Base-by-base conservation (phyloP, 2,329 filamentous ascomycete genomes). In the Ophiostoma angusticollis region DNA sequence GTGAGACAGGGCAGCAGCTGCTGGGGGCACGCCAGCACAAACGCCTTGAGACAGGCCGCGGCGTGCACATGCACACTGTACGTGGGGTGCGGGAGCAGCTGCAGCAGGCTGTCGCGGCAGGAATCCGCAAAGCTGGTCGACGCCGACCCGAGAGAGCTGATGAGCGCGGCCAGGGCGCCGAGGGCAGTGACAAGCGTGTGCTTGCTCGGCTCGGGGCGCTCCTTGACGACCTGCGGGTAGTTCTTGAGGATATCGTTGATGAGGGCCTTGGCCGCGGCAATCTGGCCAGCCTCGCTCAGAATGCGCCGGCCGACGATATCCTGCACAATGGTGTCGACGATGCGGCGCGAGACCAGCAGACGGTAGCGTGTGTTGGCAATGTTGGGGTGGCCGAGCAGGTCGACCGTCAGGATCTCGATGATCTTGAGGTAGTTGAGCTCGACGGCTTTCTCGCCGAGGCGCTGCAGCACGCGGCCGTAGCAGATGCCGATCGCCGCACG, bases 11-110 rank as follows among this genome's bases (percentile, higher is more conserved):
- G 84, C 5, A 96, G 65, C 6, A 98, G 72, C 54, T 96, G 89
- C 49, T 93, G 84, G 5, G 91, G 91, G 50, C 86, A 95, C 12
- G 86, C 86, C 31, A 94, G 67, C 1, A 93, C 84, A 52, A 96
- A 91, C 0, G 73, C 76, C 49, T 89, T 85, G 50, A 96, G 66
- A 53, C 86, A 94, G 44, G 83, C 74, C 5, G 91, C 84, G 1
- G 85, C 80, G 51, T 91, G 82, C 3, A 96, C 78, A 54, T 98
- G 91, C 2, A 98, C 91, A 5, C 86, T 91, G 58, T 96, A 96
- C 59, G 85, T 95, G 1, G 87, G 85, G 58, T 98, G 91, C 50
- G 93, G 84, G 19, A 96, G 65, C 6, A 94, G 84, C 56, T 95
- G 86, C 28, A 96, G 65, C 23, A 98, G 64, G 4, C 82, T 82